Evolutionary conservation across 164 flowering plant genomes (phyloP).

Genomic region (Santalum album): DNA sequence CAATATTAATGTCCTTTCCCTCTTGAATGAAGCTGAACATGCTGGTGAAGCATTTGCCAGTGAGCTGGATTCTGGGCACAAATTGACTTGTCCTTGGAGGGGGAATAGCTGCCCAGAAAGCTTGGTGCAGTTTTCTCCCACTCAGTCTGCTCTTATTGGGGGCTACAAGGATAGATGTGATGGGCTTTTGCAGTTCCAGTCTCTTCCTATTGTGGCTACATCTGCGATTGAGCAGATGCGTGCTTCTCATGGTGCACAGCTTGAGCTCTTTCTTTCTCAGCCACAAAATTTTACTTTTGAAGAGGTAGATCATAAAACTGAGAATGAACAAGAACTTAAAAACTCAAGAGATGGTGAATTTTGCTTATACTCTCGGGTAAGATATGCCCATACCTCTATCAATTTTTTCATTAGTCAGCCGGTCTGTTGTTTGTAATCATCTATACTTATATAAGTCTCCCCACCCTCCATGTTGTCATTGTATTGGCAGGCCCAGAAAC

Average conservation of each 20-base stretch:
- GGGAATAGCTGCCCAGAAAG: slow-evolving; percentile 97
- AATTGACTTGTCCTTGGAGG: slow-evolving; percentile 72
- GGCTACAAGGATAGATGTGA: slow-evolving; percentile 97
- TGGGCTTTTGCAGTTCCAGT: slow-evolving; percentile 79
- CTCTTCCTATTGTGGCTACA: slow-evolving; percentile 71
- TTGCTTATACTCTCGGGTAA: slow-evolving; percentile 54
- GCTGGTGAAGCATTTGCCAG: slow-evolving; percentile 66
- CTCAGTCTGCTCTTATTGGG: slow-evolving; percentile 85
- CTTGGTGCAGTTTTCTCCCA: slow-evolving; percentile 95
- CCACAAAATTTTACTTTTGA: slow-evolving; percentile 26
- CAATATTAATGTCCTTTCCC: slow-evolving; percentile 1
- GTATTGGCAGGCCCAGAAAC: slow-evolving; percentile 69
- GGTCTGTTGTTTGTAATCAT: too few species aligned
- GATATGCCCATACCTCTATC: slow-evolving; percentile 11
- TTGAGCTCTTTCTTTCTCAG: slow-evolving; percentile 71
- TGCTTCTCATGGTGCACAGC: slow-evolving; percentile 49
- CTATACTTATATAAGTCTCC: too few species aligned
- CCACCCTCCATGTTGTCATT: slow-evolving; percentile 6
- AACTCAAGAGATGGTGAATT: slow-evolving; percentile 41
- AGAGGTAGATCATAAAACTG: slow-evolving; percentile 52
- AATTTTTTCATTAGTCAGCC: too few species aligned
- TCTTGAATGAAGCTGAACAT: slow-evolving; percentile 45
- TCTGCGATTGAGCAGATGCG: slow-evolving; percentile 76
- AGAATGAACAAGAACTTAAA: slow-evolving; percentile 41
- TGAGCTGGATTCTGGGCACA: slow-evolving; percentile 74